Evolutionary conservation across 257 asterid species (phyloP), one percentile per base, ranked within the genome.

Genomic region (Plectranthus barbatus): DNA sequence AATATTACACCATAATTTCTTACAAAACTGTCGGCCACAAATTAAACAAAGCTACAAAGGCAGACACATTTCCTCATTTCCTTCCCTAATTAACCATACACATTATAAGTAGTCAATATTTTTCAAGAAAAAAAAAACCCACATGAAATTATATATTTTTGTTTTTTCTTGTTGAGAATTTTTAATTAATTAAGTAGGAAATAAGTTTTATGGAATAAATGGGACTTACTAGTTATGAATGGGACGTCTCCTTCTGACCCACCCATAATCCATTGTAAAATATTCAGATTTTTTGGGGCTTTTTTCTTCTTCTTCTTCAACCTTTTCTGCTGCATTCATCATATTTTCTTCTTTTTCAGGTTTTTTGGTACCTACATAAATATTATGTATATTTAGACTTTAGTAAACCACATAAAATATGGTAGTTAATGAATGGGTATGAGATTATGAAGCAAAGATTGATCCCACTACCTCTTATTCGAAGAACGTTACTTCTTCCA

Each of bases 191-290:
- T 4, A 2, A 18, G 33, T 11, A 37, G 48, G 19, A 56, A 47
- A 46, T 15, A 40, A 41, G 64, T 66, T 76, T 81, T 67, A 87
- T 18, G 89, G 94, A 31, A 68, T 36, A 18, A 66, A 49, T 14
- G 88, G 91, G 34, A 77, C 18, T 51, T 72, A 77, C 72, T 75
- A 74, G 88, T 88, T 88, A 55, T 88, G 94, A 62, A 85, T 79
- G 1, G 96, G 96, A 6, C 82, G 79, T 52, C 94, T 72, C 45
- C 65, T 72, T 74, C 68, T 88, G 19, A 83, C 83, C 68, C 72
- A 72, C 33, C 26, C 18, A 72, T 88, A 88, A 72, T 88, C 96
- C 96, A 88, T 88, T 0, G 79, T 79, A 29, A 77, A 83, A 61
- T 78, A 80, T 36, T 88, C 79, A 9, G 84, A 67, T 29, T 68